Evolutionary conservation across 805 yeast genomes (phyloP), one percentile per base, ranked within the genome.

Genomic region (Saturnispora serradocipensis): DNA sequence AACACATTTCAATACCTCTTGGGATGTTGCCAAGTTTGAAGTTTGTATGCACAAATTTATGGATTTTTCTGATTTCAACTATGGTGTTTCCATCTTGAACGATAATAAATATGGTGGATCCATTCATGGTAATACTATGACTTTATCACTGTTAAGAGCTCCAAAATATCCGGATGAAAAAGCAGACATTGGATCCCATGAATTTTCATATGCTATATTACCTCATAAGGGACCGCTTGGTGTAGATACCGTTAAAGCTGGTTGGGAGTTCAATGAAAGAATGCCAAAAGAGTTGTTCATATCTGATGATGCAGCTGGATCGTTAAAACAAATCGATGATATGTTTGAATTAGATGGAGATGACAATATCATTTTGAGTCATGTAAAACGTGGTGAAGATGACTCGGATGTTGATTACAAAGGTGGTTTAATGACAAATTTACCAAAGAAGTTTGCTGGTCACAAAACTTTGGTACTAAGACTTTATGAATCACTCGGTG

Each of bases 11-110:
- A 93, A 91, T 65, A 91, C 99, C 0, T 73, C 88, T 0, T 91
- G 98, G 98, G 99, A 91, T 62, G 84, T 85, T 34, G 98, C 98
- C 53, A 90, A 89, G 66, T 91, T 91, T 67, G 99, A 91, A 68
- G 96, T 89, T 10, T 87, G 96, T 62, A 88, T 86, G 61, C 99
- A 93, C 67, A 87, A 87, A 63, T 91, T 88, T 69, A 91, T 95
- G 59, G 99, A 91, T 65, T 81, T 86, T 60, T 85, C 95, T 25
- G 98, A 88, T 61, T 79, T 73, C 66, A 79, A 77, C 55, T 90
- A 88, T 62, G 99, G 99, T 63, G 96, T 89, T 11, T 76, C 95
- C 0, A 69, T 91, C 16, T 64, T 91, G 61, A 91, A 90, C 65
- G 83, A 88, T 67, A 77, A 82, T 63, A 91, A 91, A 67, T 91